Conservation (phyloP, 768 basidiomycete species). For the Serendipita vermifera region DNA sequence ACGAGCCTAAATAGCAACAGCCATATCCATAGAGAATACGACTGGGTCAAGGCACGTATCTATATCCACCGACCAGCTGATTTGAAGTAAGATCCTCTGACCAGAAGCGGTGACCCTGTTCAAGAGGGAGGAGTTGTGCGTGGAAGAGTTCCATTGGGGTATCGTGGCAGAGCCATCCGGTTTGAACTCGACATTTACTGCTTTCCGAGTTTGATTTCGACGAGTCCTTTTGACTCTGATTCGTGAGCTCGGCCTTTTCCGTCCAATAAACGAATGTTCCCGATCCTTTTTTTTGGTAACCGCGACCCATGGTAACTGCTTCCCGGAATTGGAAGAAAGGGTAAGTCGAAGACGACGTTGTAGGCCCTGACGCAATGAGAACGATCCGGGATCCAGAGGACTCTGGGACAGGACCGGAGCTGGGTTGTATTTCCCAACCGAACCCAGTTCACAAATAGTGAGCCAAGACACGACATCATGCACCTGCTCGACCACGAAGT, state of each 20-base stretch:
- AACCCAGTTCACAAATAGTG: constrained; percentile 74
- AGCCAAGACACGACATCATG: constrained; percentile 88
- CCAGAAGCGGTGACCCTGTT: constrained; percentile 71
- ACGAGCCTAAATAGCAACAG: constrained; percentile 68
- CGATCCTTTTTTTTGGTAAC: constrained; percentile 62
- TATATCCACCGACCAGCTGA: constrained; percentile 68
- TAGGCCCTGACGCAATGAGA: constrained; percentile 83
- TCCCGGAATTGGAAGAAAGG: constrained; percentile 78
- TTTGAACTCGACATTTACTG: constrained; percentile 62
- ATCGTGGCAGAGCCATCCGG: constrained; percentile 72
- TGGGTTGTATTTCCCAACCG: constrained; percentile 71
- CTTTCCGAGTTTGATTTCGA: constrained; percentile 61
- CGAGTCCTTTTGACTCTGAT: constrained; percentile 53
- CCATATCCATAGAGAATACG: constrained; percentile 79
- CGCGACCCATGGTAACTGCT: constrained; percentile 76
- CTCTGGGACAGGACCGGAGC: constrained; percentile 68
- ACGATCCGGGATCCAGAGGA: constrained; percentile 67
- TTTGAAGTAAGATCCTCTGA: constrained; percentile 67
- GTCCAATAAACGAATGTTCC: constrained; percentile 76
- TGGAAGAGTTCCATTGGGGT: constrained; percentile 80
- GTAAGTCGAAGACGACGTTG: constrained; percentile 70
- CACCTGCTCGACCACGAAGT: constrained; percentile 73
- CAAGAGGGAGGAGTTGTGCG: constrained; percentile 73
- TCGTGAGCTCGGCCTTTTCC: constrained; percentile 71
- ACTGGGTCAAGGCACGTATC: constrained; percentile 75